These are phyloP conservation scores for Dorcoceras hygrometricum DNA, from an alignment of 257 asterid genomes.

Conservation along the genomic window DNA sequence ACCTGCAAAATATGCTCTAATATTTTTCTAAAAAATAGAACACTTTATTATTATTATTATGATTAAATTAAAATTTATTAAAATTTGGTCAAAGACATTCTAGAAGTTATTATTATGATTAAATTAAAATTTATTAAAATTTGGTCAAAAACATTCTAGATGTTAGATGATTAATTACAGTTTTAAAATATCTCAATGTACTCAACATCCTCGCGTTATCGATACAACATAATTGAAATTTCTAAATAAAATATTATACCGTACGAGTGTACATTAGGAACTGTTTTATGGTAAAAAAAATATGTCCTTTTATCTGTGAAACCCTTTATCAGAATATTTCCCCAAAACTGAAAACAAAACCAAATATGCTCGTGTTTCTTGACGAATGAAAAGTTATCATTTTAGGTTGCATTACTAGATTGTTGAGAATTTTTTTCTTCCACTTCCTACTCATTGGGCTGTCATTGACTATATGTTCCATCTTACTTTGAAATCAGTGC, in stretches of 20 bases:
- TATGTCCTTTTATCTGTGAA: neutral
- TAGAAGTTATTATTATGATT: too few relatives aligned
- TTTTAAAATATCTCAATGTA: neutral
- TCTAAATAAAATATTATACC: neutral
- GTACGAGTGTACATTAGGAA: too few relatives aligned
- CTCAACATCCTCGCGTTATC: neutral
- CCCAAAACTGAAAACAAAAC: neutral
- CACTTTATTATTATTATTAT: too few relatives aligned
- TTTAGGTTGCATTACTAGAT: constrained; percentile 11
- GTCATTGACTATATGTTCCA: neutral
- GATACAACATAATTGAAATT: neutral
- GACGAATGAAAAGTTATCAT: neutral
- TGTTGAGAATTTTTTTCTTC: constrained; percentile 1
- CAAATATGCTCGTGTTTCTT: neutral
- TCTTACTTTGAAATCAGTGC: neutral
- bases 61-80: too few relatives aligned
- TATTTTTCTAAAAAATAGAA: too few relatives aligned
- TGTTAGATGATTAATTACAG: too few relatives aligned
- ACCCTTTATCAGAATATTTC: neutral
- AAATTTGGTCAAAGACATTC: too few relatives aligned
- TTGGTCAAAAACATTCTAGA: too few relatives aligned
- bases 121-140: too few relatives aligned
- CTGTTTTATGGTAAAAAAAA: too few relatives aligned
- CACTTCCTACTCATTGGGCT: neutral
- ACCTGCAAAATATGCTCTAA: neutral